Evolutionary conservation across 139 green algal species (phyloP).

Genomic region (Chlamydomonas incerta): DNA sequence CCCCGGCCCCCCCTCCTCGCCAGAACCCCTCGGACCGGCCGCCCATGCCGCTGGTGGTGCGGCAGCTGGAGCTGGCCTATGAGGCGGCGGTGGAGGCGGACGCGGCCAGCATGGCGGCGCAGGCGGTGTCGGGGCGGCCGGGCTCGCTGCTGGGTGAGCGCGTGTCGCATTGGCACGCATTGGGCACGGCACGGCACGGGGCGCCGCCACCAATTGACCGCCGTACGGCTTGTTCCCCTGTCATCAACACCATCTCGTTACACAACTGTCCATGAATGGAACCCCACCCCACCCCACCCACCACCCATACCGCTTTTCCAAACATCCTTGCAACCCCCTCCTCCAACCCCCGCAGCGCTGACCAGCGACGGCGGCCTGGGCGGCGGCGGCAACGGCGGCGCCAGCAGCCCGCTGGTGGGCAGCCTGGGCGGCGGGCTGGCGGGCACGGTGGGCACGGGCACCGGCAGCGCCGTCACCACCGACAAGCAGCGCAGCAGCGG

Average conservation of each 20-base stretch:
- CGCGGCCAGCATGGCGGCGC: neutral
- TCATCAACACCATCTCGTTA: too few species aligned
- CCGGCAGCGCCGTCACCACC: neutral
- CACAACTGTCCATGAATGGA: too few species aligned
- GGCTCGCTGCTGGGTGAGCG: neutral
- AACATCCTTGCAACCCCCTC: too few species aligned
- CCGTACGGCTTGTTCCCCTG: too few species aligned
- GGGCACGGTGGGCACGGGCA: neutral
- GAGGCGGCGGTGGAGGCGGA: constrained; percentile 8
- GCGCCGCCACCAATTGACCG: too few species aligned
- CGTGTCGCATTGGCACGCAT: too few species aligned
- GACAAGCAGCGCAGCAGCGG: constrained; percentile 32
- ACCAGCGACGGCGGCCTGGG: too few species aligned
- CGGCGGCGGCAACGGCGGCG: neutral
- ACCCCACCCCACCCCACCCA: too few species aligned
- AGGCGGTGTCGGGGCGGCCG: neutral
- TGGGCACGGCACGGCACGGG: too few species aligned
- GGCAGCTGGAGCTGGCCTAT: constrained; percentile 29
- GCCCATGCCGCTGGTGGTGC: constrained; percentile 38
- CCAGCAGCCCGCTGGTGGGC: neutral
- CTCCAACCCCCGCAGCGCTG: too few species aligned
- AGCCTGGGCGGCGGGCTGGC: too few species aligned
- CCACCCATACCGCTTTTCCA: too few species aligned
- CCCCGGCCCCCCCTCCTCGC: neutral
- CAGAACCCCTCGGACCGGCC: constrained; percentile 37